Base-by-base conservation (phyloP, 345 rosid species). In the Trapa bicornis region DNA sequence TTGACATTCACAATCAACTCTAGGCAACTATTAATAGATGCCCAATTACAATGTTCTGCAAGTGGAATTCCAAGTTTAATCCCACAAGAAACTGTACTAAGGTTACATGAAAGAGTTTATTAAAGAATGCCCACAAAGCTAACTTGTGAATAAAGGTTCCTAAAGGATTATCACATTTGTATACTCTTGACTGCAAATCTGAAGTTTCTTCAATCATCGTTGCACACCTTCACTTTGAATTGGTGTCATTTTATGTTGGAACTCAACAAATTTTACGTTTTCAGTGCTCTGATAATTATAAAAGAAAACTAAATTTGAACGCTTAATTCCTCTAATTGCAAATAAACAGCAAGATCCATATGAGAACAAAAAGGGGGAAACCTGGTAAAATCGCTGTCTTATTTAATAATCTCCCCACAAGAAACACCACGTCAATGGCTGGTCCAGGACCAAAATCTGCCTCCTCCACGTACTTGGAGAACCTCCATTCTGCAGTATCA, bases 371-470 rank as follows among this genome's bases (percentile, higher is more conserved):
- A 39, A 4, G 64, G 36, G 45, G 0, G 22, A 65, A 0, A 89
- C 96, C 96, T 84, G 77, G 77, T 39, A 78, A 78, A 56, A 1
- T 52, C 37, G 5, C 57, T 73, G 67, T 64, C 68, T 69, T 72
- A 53, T 68, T 50, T 42, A 72, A 64, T 53, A 86, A 73, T 72
- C 73, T 78, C 16, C 88, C 96, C 70, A 73, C 58, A 67, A 92
- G 13, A 57, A 81, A 92, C 68, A 84, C 79, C 4, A 83, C 83
- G 70, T 71, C 77, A 77, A 82, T 65, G 3, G 75, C 84, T 16
- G 76, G 71, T 22, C 78, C 91, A 17, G 91, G 96, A 68, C 96
- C 98, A 68, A 89, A 92, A 71, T 80, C 95, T 37, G 96, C 74
- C 80, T 92, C 98, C 75, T 85, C 85, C 65, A 80, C 84, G 68